phyloP scores from a whole-genome alignment of 2,329 filamentous ascomycete genomes.

The Xylaria sp. region DNA sequence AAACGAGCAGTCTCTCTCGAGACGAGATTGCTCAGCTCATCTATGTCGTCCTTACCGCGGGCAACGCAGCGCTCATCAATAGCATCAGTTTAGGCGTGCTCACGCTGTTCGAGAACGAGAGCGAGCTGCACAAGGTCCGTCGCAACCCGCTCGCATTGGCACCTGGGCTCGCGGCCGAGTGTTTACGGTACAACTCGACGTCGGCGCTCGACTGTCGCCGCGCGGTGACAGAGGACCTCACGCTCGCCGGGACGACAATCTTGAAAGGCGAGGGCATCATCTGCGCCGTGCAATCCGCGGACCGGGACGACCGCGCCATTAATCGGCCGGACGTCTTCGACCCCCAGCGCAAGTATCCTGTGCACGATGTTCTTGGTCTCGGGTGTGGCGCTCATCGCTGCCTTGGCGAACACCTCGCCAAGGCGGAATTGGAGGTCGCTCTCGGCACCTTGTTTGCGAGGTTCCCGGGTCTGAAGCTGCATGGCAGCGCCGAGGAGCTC shows the following conservation, averaged over 20 bases:
- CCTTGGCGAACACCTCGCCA: constrained; percentile 23
- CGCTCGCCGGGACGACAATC: neutral
- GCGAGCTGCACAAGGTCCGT: constrained; percentile 28
- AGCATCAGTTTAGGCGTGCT: constrained; percentile 32
- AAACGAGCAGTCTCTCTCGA: constrained; percentile 17
- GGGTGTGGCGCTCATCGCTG: constrained; percentile 21
- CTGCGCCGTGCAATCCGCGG: too few species aligned
- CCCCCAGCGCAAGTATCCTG: constrained; percentile 9
- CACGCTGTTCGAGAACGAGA: constrained; percentile 29
- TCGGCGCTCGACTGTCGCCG: constrained; percentile 23
- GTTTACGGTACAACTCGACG: constrained; percentile 26
- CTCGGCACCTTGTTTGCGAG: constrained; percentile 29
- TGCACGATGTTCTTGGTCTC: constrained; percentile 13
- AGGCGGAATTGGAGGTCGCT: constrained; percentile 29
- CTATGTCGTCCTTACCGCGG: constrained; percentile 29
- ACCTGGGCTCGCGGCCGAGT: constrained; percentile 20
- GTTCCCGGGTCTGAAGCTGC: constrained; percentile 27
- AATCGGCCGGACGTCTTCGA: too few species aligned
- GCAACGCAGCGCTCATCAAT: constrained; percentile 34
- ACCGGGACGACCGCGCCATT: too few species aligned
- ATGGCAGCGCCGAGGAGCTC: neutral
- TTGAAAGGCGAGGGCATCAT: too few species aligned
- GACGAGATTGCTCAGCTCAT: constrained; percentile 25
- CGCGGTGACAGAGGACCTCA: constrained; percentile 7
- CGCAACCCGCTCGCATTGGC: constrained; percentile 21